These are phyloP conservation scores for Trichosanthes cucumerina DNA, from an alignment of 306 rosid species.

Conservation along the genomic window DNA sequence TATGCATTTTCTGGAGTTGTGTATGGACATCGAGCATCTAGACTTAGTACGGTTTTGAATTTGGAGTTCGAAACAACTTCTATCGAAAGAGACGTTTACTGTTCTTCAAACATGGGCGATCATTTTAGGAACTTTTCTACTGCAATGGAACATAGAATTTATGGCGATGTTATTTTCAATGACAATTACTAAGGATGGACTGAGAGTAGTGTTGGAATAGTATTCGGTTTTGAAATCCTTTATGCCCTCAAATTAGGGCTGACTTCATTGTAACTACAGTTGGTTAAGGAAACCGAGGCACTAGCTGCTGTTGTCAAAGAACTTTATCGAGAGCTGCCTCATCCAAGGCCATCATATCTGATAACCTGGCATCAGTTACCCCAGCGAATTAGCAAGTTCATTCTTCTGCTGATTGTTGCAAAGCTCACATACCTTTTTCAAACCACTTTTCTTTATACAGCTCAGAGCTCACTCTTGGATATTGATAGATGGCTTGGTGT, in stretches of 20 bases:
- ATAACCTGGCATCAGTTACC: too few species aligned
- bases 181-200: neutral
- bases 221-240: neutral
- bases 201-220: neutral
- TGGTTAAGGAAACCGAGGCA: neutral
- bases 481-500: too few species aligned
- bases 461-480: too few species aligned
- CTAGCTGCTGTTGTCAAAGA: neutral
- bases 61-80: neutral
- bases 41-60: neutral
- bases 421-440: too few species aligned
- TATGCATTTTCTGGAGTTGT: slow-evolving; percentile 13
- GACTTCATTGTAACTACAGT: neutral
- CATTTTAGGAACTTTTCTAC: neutral
- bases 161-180: neutral
- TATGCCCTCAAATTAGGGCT: neutral
- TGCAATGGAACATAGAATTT: neutral
- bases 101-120: neutral
- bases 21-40: neutral
- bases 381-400: too few species aligned
- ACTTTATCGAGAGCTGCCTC: neutral
- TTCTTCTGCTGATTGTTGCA: too few species aligned
- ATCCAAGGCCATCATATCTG: neutral
- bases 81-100: neutral
- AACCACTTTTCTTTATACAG: too few species aligned